phyloP scores from a whole-genome alignment of 768 basidiomycete genomes.

The Psilocybe cubensis region DNA sequence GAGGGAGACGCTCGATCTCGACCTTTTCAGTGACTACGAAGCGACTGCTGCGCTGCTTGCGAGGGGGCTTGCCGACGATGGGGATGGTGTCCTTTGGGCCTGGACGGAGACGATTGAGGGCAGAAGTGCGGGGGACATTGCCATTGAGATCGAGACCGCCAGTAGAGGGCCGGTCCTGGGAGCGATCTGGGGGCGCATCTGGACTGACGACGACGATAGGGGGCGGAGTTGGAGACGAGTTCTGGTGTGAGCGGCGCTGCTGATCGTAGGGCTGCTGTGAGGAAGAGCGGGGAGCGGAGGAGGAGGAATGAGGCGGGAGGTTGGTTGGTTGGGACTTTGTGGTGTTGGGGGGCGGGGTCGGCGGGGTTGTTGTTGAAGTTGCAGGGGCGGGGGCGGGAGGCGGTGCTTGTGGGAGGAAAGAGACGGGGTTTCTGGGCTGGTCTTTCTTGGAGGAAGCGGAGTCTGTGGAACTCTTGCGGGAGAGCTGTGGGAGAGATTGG shows the following conservation, averaged over 20 bases:
- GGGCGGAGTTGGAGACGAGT: slow-evolving; percentile 60
- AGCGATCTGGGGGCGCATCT: slow-evolving; percentile 53
- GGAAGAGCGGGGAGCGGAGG: slow-evolving; percentile 43
- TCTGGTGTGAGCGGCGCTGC: slow-evolving; percentile 49
- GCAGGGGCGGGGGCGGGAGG: slow-evolving; percentile 46
- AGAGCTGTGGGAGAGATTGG: slow-evolving; percentile 49
- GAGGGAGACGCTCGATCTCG: slow-evolving; percentile 92
- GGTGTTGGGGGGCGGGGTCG: slow-evolving; percentile 10
- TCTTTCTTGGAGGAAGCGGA: slow-evolving; percentile 73
- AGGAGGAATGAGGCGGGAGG: slow-evolving; percentile 38
- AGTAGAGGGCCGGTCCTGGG: slow-evolving; percentile 47
- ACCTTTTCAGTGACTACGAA: slow-evolving; percentile 97
- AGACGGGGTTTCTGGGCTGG: slow-evolving; percentile 27
- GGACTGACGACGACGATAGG: slow-evolving; percentile 88
- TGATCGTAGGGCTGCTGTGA: slow-evolving; percentile 57
- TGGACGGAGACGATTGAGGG: slow-evolving; percentile 75
- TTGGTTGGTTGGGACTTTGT: slow-evolving; percentile 36
- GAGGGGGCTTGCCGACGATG: slow-evolving; percentile 92
- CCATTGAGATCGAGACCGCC: slow-evolving; percentile 51
- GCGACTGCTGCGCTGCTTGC: slow-evolving; percentile 96
- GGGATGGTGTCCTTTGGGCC: slow-evolving; percentile 97
- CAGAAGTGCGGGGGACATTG: slow-evolving; percentile 67
- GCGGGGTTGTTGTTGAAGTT: slow-evolving; percentile 26
- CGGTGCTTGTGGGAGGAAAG: slow-evolving; percentile 51
- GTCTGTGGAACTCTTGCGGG: slow-evolving; percentile 70